Percentiles rank a stretch among this genome's conserved stretches.
phyloP scores from a whole-genome alignment of 192 early-diverging fungal species.

The Phycomyces blakesleeanus region DNA sequence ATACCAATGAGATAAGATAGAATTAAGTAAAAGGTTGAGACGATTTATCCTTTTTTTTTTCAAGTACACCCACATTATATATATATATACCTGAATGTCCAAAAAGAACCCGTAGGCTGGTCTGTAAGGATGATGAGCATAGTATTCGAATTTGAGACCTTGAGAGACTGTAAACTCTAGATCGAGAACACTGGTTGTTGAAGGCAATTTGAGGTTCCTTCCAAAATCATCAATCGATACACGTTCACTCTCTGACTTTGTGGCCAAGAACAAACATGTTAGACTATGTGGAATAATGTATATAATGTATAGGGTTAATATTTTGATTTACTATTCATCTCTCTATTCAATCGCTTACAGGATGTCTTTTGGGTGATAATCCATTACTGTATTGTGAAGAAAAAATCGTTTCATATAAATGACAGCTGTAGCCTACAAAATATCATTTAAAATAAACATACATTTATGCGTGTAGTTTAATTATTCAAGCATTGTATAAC shows the following conservation, averaged over 20 bases:
- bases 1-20: too few species aligned
- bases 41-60: too few species aligned
- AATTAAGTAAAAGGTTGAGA: too few species aligned
- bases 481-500: too few species aligned
- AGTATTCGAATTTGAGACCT: constrained; percentile 71
- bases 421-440: constrained; percentile 68
- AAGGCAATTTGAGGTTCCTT: constrained; percentile 43
- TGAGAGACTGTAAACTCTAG: constrained; percentile 68
- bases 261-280: constrained; percentile 73
- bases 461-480: too few species aligned
- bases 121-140: constrained; percentile 70
- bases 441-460: too few species aligned
- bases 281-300: too few species aligned
- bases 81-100: constrained; percentile 69
- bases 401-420: constrained; percentile 83
- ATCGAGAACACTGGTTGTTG: constrained; percentile 49
- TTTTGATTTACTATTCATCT: not conserved
- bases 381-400: constrained; percentile 74
- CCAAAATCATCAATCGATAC: constrained; percentile 73
- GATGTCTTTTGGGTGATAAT: constrained; percentile 76
- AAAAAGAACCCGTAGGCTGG: constrained; percentile 67
- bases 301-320: too few species aligned
- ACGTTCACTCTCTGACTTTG: constrained; percentile 70
- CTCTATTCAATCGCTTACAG: constrained; percentile 39
- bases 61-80: too few species aligned